Evolutionary conservation across 2,329 filamentous ascomycete species (phyloP).

Genomic region (Aspergillus alliaceus): DNA sequence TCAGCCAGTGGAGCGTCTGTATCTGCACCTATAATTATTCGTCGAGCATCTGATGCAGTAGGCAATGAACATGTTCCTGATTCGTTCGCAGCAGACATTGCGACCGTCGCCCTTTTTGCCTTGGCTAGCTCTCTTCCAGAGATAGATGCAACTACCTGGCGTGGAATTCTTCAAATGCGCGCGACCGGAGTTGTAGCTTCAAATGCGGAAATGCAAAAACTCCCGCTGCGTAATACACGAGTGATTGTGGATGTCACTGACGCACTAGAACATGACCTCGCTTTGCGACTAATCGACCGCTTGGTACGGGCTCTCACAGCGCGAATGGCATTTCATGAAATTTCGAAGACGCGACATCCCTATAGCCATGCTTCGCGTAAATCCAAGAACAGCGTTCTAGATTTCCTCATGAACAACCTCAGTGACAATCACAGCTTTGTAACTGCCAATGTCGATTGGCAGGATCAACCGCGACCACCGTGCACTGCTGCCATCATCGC

Average conservation of each 20-base stretch:
- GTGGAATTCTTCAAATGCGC: slow-evolving; percentile 44
- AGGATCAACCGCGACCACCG: slow-evolving; percentile 16
- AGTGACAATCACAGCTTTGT: slow-evolving; percentile 27
- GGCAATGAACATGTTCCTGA: slow-evolving; percentile 38
- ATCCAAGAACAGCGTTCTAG: slow-evolving; percentile 34
- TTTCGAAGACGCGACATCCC: slow-evolving; percentile 39
- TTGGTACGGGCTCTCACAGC: slow-evolving; percentile 51
- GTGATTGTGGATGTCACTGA: slow-evolving; percentile 40
- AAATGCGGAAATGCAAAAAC: slow-evolving; percentile 37
- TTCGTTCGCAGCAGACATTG: slow-evolving; percentile 39
- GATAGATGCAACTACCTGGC: slow-evolving; percentile 38
- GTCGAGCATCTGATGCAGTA: slow-evolving; percentile 27
- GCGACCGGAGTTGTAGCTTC: slow-evolving; percentile 40
- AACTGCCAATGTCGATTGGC: slow-evolving; percentile 5
- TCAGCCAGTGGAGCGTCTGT: slow-evolving; percentile 23
- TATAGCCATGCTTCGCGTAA: slow-evolving; percentile 29
- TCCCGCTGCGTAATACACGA: slow-evolving; percentile 27
- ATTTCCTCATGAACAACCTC: slow-evolving; percentile 37
- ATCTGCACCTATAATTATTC: slow-evolving; percentile 24
- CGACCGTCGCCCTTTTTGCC: slow-evolving; percentile 39
- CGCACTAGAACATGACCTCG: slow-evolving; percentile 53
- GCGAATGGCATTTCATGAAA: slow-evolving; percentile 51
- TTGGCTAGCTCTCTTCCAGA: slow-evolving; percentile 39
- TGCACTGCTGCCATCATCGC: slow-evolving; percentile 37
- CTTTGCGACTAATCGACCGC: slow-evolving; percentile 50